Evolutionary conservation across 177 flowering plant species (phyloP).

Genomic region (Vitis hybrid): DNA sequence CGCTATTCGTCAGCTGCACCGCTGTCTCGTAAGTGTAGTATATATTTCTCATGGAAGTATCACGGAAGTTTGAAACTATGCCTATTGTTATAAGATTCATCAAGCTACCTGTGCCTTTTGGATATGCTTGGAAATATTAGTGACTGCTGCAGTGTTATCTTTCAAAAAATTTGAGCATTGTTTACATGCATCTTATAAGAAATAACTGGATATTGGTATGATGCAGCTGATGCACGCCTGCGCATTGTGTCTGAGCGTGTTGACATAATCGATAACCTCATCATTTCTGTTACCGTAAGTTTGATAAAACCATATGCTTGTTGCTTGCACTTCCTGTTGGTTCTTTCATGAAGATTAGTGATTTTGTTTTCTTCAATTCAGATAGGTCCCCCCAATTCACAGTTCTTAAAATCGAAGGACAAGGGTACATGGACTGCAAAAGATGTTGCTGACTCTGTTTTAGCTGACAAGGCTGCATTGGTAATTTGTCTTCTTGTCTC

Average conservation of each 20-base stretch:
- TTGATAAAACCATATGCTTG: constrained; percentile 14
- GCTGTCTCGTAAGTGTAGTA: constrained; percentile 73
- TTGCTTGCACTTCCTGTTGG: background rate
- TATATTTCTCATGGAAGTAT: background rate
- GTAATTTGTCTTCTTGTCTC: constrained; percentile 36
- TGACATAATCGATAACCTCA: constrained; percentile 81
- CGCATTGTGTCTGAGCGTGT: constrained; percentile 98
- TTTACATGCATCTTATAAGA: background rate
- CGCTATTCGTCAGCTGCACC: constrained; percentile 99
- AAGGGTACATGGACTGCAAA: constrained; percentile 81
- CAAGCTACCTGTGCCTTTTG: no score
- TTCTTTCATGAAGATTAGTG: constrained; percentile 14
- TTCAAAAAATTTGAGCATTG: background rate
- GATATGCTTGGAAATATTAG: no score
- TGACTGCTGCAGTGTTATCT: no score
- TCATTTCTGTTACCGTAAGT: constrained; percentile 88
- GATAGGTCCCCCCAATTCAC: constrained; percentile 91
- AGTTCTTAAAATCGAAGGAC: constrained; percentile 68
- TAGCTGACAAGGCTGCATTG: constrained; percentile 92
- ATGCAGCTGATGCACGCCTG: constrained; percentile 90
- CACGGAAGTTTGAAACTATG: background rate
- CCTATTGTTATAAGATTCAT: background rate
- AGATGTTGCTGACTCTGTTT: constrained; percentile 94
- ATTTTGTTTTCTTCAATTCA: constrained; percentile 42
- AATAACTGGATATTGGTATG: constrained; percentile 6